Evolutionary conservation across 257 asterid species (phyloP), one percentile per base, ranked within the genome.

Genomic region (Solanum gracilifrons): DNA sequence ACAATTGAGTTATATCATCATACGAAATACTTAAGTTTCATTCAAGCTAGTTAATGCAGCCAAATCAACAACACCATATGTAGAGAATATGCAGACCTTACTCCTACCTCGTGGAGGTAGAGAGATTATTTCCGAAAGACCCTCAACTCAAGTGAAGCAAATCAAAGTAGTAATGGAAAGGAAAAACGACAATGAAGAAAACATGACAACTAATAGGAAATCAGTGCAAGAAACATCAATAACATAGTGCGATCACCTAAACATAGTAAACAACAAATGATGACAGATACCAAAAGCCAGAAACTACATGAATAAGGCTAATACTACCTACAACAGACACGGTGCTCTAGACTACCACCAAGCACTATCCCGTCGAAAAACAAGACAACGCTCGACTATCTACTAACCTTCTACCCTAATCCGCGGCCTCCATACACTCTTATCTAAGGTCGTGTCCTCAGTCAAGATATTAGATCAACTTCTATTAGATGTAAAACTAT

Each of bases 71-170:
- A n/a, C 71, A 64, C 25, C 43, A 0, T 55, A 18, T 18, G 64
- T 60, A 0, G 0, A 21, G 15, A 0, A 0, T 23, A 64, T 11
- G 18, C 32, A 64, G 9, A 64, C 33, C 73, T 64, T 64, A 64
- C 72, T 0, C 8, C 2, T 25, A 64, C 73, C 33, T 5, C 4
- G 18, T 64, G 20, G 32, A 64, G 33, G 33, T 64, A 11, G 18
- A 64, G 33, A 64, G 9, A 13, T 0, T 64, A 9, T 11, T 25
- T 12, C 0, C 18, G 32, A 5, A 25, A 64, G 9, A 64, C 33
- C 33, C 73, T 64, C 33, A 5, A 25, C 73, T 64, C 33, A 64
- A 64, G 73, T 64, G 73, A 64, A 64, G 33, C 9, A 25, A 12
- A 64, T 64, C 18, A 64, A 64, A 64, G 73, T 25, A 64, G 9